Evolutionary conservation across 257 asterid species (phyloP).

Genomic region (Plantago major): DNA sequence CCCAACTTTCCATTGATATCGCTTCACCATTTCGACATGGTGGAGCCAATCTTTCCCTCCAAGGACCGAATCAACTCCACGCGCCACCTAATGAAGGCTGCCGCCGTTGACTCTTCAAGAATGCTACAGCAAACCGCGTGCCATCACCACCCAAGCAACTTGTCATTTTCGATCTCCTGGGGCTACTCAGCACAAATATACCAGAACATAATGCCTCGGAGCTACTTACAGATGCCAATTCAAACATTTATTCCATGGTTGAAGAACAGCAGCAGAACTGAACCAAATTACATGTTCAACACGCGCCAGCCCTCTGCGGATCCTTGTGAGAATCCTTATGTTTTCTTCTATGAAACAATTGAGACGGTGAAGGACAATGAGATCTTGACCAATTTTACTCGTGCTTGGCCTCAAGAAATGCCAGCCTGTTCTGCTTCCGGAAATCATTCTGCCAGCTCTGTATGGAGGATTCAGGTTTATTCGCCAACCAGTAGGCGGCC

Average conservation of each 20-base stretch:
- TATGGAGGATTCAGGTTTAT: conserved; percentile 31
- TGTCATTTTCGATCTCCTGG: conserved; percentile 63
- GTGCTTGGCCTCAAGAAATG: conserved; percentile 30
- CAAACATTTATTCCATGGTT: conserved; percentile 51
- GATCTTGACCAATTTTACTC: conserved; percentile 26
- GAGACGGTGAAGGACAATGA: not conserved
- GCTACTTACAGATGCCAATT: conserved; percentile 42
- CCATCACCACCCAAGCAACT: conserved; percentile 26
- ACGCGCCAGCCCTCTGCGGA: conserved; percentile 32
- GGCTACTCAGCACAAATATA: conserved; percentile 58
- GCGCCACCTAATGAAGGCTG: conserved; percentile 52
- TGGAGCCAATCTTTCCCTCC: conserved; percentile 47
- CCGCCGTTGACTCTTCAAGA: conserved; percentile 43
- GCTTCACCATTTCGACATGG: conserved; percentile 54
- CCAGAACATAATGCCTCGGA: conserved; percentile 44
- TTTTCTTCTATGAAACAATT: conserved; percentile 36
- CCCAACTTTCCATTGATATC: conserved; percentile 40
- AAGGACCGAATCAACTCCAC: conserved; percentile 39
- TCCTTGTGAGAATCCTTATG: conserved; percentile 54
- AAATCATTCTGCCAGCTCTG: conserved; percentile 30
- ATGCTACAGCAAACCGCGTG: conserved; percentile 56
- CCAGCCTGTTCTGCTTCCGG: conserved; percentile 19
- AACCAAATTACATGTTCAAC: conserved; percentile 40
- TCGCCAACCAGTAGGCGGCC: conserved; percentile 31
- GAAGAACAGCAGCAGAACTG: not conserved